These are phyloP conservation scores for Venturiaceae sp. DNA, from an alignment of 2,329 filamentous ascomycete species.

Conservation along the genomic window DNA sequence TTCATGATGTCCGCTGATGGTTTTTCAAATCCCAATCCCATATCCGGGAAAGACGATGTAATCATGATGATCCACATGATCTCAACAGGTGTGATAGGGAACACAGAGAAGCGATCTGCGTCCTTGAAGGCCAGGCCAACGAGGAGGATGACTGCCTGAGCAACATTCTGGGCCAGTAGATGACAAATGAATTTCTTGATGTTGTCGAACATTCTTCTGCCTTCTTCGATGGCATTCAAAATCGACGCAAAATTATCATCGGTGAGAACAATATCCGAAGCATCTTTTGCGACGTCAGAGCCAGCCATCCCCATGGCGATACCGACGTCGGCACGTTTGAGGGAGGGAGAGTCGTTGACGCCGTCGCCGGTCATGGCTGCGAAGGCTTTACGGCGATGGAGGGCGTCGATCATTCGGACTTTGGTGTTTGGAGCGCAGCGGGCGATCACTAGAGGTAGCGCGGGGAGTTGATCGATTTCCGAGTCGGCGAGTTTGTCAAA, in stretches of 20 bases:
- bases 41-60: conserved; percentile 78
- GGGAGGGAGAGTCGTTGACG: conserved; percentile 29
- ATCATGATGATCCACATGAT: conserved; percentile 95
- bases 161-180: conserved; percentile 71
- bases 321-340: conserved; percentile 29
- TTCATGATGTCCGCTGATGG: conserved; percentile 69
- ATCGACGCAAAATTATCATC: conserved; percentile 33
- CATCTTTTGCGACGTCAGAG: conserved; percentile 11
- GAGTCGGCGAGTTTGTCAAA: conserved; percentile 34
- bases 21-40: conserved; percentile 73
- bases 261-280: conserved; percentile 30
- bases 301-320: conserved; percentile 23
- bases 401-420: conserved; percentile 36
- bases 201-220: conserved; percentile 29
- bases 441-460: conserved; percentile 35
- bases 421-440: conserved; percentile 38
- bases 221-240: conserved; percentile 30
- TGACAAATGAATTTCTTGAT: conserved; percentile 40
- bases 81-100: conserved; percentile 75
- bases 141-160: conserved; percentile 71
- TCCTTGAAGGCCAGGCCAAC: conserved; percentile 79
- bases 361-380: conserved; percentile 34
- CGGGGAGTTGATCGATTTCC: conserved; percentile 30
- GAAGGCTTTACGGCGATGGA: conserved; percentile 26
- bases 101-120: conserved; percentile 60